A percentile compares a stretch with the other conserved stretches of the same genome.
Conservation (phyloP, 495 filamentous ascomycete genomes). For the Penicillium paxilli region DNA sequence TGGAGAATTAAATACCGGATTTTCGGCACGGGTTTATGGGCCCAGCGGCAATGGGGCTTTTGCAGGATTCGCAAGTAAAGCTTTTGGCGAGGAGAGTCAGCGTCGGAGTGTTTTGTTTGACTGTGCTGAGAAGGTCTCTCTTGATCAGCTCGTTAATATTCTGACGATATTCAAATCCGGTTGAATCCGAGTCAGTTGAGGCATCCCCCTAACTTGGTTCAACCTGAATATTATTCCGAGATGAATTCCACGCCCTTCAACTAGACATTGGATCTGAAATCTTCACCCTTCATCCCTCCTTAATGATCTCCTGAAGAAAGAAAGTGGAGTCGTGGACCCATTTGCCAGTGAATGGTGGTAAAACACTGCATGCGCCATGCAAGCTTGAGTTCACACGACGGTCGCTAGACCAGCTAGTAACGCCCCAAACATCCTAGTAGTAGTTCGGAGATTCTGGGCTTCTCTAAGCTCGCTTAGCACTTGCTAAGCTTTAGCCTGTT, state of each 20-base stretch:
- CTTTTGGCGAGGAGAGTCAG: conserved; percentile 24
- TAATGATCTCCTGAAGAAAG: too few relatives aligned
- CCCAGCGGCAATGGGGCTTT: conserved; percentile 16
- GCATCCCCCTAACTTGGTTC: too few relatives aligned
- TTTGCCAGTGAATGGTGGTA: too few relatives aligned
- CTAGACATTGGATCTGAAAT: too few relatives aligned
- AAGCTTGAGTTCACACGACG: too few relatives aligned
- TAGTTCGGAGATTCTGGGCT: background rate
- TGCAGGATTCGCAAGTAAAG: conserved; percentile 5
- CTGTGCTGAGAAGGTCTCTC: conserved; percentile 10
- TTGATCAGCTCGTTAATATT: conserved; percentile 28
- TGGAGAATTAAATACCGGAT: conserved; percentile 14
- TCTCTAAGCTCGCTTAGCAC: background rate
- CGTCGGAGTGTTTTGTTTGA: conserved; percentile 27
- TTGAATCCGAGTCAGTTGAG: background rate
- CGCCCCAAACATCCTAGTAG: too few relatives aligned
- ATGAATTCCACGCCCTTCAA: too few relatives aligned
- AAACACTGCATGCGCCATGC: too few relatives aligned
- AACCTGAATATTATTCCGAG: too few relatives aligned
- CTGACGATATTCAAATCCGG: conserved; percentile 1
- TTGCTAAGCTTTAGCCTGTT: background rate
- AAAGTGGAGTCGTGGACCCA: too few relatives aligned
- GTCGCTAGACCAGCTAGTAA: too few relatives aligned
- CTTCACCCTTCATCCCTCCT: too few relatives aligned
- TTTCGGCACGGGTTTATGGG: conserved; percentile 28